Evolutionary conservation across 1,284 basidiomycete species (phyloP).

Genomic region (Trametes hirsuta): DNA sequence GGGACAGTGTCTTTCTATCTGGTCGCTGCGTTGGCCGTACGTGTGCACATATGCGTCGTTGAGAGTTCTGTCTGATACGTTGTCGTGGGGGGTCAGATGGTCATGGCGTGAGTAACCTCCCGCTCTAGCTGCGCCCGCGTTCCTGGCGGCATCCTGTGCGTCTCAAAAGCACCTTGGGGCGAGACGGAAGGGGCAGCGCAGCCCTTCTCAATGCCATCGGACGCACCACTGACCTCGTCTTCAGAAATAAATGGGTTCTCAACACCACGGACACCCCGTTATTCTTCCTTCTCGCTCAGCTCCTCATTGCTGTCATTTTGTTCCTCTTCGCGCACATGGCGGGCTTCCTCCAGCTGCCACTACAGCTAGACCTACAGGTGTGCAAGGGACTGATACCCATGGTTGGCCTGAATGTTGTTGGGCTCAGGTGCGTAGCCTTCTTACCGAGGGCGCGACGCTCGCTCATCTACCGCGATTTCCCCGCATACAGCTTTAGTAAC

Average conservation of each 20-base stretch:
- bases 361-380: conserved; percentile 61
- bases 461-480: neutral
- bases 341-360: conserved; percentile 62
- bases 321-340: conserved; percentile 67
- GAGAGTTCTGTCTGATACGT: conserved; percentile 25
- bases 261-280: conserved; percentile 70
- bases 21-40: conserved; percentile 78
- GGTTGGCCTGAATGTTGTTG: conserved; percentile 75
- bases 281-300: conserved; percentile 85
- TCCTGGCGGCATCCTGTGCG: neutral
- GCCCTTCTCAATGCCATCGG: neutral
- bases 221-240: neutral
- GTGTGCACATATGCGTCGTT: conserved; percentile 36
- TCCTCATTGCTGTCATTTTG: conserved; percentile 76
- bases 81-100: conserved; percentile 57
- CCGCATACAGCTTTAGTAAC: conserved; percentile 73
- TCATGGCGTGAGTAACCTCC: conserved; percentile 62
- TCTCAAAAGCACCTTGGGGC: too few relatives aligned
- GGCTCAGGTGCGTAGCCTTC: conserved; percentile 62
- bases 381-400: conserved; percentile 76
- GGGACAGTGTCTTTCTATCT: conserved; percentile 79
- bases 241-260: conserved; percentile 82
- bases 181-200: too few relatives aligned
- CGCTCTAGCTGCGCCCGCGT: conserved; percentile 31
- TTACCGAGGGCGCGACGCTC: neutral